Percentiles rank a stretch among this genome's conserved stretches.
Evolutionary conservation across 2,329 filamentous ascomycete species (phyloP).

Genomic region (Stemphylium beticola): DNA sequence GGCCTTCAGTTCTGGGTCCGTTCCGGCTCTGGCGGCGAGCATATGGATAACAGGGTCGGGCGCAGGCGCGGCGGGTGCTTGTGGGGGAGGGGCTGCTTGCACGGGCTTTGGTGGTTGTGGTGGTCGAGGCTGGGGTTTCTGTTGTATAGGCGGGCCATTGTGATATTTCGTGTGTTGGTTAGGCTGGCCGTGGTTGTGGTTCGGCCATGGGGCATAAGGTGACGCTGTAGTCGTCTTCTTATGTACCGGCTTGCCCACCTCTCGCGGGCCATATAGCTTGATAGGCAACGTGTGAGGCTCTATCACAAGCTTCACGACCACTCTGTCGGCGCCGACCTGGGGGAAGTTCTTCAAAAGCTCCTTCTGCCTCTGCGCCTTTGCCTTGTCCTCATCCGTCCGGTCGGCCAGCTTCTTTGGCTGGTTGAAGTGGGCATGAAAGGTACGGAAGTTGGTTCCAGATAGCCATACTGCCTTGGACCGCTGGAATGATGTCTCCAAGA

Average conservation of each 20-base stretch:
- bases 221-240: constrained; percentile 39
- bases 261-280: constrained; percentile 41
- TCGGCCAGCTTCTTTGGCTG: constrained; percentile 52
- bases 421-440: constrained; percentile 45
- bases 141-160: constrained; percentile 21
- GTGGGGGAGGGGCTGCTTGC: constrained; percentile 30
- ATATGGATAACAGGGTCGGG: constrained; percentile 83
- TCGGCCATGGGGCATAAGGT: constrained; percentile 44
- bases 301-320: constrained; percentile 62
- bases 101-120: constrained; percentile 35
- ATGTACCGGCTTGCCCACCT: constrained; percentile 29
- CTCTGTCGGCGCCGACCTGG: constrained; percentile 37
- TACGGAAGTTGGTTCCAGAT: constrained; percentile 46
- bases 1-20: constrained; percentile 73
- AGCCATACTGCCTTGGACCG: constrained; percentile 67
- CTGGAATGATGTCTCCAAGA: constrained; percentile 73
- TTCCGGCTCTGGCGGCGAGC: constrained; percentile 75
- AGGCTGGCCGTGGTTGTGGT: constrained; percentile 36
- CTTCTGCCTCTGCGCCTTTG: constrained; percentile 67
- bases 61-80: constrained; percentile 42
- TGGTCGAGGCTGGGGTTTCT: constrained; percentile 36
- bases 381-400: constrained; percentile 69
- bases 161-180: constrained; percentile 37
- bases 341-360: constrained; percentile 47
- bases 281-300: constrained; percentile 83